Evolutionary conservation across 352 stramenopile genomes (phyloP), one percentile per base, ranked within the genome.

Genomic region (Pythium rishiriense): DNA sequence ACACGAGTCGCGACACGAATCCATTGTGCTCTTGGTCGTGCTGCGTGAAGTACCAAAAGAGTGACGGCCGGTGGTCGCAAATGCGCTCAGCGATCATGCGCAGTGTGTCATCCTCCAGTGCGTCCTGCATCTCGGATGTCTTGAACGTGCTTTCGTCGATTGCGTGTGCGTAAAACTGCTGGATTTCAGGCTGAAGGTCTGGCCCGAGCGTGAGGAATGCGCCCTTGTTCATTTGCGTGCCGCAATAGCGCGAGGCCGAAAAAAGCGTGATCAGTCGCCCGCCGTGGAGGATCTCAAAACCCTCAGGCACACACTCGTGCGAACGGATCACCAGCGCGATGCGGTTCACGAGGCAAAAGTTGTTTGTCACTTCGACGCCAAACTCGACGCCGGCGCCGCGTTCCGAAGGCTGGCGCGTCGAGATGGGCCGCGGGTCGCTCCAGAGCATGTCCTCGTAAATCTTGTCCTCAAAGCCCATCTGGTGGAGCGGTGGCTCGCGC

Each of bases 21-120:
- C 93, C 91, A 14, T 91, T 89, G 74, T 94, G 83, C 39, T 94
- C 85, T n/a, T 93, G 86, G 63, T 97, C 91, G 62, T 97, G 81
- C 67, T 97, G 88, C 46, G 90, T 97, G 51, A 97, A 98, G 70
- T 97, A 97, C 91, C 93, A 98, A 71, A 94, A 98, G 11, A 98
- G 73, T 39, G 89, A 95, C 25, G 90, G 81, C 47, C 96, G 95
- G 68, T 96, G 88, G 64, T 98, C 91, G 35, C 91, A 93, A 60
- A 98, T 96, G 22, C 89, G 86, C 69, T 98, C 93, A 6, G 94
- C 94, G 68, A 98, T 97, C 90, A 97, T 97, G 25, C 87, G 88
- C n/a, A 97, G 66, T 24, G 87, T 96, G 70, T 97, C 89, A 46
- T 94, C 88, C 55, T 97, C 89, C 25, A 97, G 62, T 26, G 81